A percentile compares a stretch with the other conserved stretches of the same genome.
These are phyloP conservation scores for Didymella glomerata DNA, from an alignment of 2,329 filamentous ascomycete species.

Conservation along the genomic window DNA sequence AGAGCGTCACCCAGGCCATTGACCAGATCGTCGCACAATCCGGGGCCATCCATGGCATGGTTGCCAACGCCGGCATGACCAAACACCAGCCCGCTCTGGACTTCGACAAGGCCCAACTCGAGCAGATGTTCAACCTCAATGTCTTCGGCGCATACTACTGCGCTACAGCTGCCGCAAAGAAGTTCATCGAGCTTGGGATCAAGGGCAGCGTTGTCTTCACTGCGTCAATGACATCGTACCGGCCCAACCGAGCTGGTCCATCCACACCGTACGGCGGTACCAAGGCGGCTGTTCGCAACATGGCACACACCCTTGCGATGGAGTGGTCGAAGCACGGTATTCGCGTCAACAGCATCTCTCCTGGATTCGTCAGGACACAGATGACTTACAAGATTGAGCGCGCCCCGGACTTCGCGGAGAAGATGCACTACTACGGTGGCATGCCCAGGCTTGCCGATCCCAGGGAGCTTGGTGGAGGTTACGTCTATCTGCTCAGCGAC, in stretches of 20 bases:
- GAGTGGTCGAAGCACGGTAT: slow-evolving; percentile 86
- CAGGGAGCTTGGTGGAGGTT: slow-evolving; percentile 61
- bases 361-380: slow-evolving; percentile 84
- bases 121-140: slow-evolving; percentile 60
- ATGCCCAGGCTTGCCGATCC: slow-evolving; percentile 62
- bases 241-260: slow-evolving; percentile 61
- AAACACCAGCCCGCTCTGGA: slow-evolving; percentile 63
- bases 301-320: slow-evolving; percentile 69
- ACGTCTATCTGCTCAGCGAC: slow-evolving; percentile 59
- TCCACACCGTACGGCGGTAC: slow-evolving; percentile 59
- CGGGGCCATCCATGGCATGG: slow-evolving; percentile 61
- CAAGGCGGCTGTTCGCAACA: slow-evolving; percentile 55
- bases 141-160: slow-evolving; percentile 58
- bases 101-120: slow-evolving; percentile 60
- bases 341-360: slow-evolving; percentile 84
- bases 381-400: slow-evolving; percentile 62
- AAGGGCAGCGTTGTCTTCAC: slow-evolving; percentile 61
- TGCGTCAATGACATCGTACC: slow-evolving; percentile 60
- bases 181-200: slow-evolving; percentile 56
- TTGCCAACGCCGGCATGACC: slow-evolving; percentile 62
- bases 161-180: slow-evolving; percentile 57
- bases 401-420: slow-evolving; percentile 60
- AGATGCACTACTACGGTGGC: slow-evolving; percentile 64
- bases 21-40: slow-evolving; percentile 58
- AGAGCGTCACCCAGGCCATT: slow-evolving; percentile 55